Percentiles rank a stretch among this genome's conserved stretches.
phyloP scores from a whole-genome alignment of 1,284 basidiomycete species.

The Apiotrichum akiyoshidainum region DNA sequence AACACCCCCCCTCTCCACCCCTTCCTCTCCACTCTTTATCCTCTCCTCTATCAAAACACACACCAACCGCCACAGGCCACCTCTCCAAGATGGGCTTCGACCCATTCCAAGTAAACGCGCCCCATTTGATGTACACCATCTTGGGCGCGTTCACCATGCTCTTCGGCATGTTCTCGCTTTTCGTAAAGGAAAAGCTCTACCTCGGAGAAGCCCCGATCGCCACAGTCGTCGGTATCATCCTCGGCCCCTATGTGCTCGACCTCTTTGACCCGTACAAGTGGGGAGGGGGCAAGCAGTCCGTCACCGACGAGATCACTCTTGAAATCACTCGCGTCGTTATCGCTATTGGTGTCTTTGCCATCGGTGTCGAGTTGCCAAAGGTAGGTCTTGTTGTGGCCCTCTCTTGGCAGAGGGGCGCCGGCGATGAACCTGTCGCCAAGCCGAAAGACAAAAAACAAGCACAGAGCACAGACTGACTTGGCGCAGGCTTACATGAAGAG shows the following conservation, averaged over 20 bases:
- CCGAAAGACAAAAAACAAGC: neutral
- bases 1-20: no score
- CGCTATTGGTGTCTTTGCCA: slow-evolving; percentile 95
- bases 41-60: no score
- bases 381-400: slow-evolving; percentile 23
- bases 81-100: slow-evolving; percentile 34
- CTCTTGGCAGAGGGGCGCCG: no score
- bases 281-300: slow-evolving; percentile 58
- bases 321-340: slow-evolving; percentile 95
- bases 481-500: slow-evolving; percentile 71
- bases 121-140: slow-evolving; percentile 66
- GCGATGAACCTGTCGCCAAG: neutral
- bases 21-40: no score
- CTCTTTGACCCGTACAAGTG: slow-evolving; percentile 84
- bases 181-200: slow-evolving; percentile 89
- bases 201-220: slow-evolving; percentile 96
- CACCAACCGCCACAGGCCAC: no score
- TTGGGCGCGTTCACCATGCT: slow-evolving; percentile 74
- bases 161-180: slow-evolving; percentile 84
- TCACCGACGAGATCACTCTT: slow-evolving; percentile 69
- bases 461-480: slow-evolving; percentile 2
- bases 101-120: slow-evolving; percentile 49
- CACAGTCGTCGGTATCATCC: slow-evolving; percentile 88
- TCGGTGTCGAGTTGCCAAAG: slow-evolving; percentile 93
- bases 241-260: slow-evolving; percentile 78